Base-by-base conservation (phyloP, 768 basidiomycete genomes). In the Clitopilus hobsonii region DNA sequence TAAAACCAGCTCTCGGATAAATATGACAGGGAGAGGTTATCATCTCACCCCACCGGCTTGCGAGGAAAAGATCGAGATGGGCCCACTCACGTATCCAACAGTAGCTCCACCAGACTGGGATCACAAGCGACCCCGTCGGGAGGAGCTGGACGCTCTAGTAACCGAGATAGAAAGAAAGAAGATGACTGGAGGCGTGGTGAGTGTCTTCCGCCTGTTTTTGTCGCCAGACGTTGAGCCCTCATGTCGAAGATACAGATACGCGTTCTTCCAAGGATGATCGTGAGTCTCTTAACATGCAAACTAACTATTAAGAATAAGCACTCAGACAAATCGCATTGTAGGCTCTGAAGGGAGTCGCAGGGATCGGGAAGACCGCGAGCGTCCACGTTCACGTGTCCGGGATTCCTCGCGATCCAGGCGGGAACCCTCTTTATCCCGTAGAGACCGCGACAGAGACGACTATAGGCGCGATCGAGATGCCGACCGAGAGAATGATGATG, bases 101-200 rank as follows among this genome's bases (percentile, higher is more conserved):
- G 62, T 47, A 72, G 71, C 24, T 70, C 78, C 6, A 71, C 73
- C 29, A 73, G 80, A 56, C 67, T 77, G 29, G 64, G 71, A 47
- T 59, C 74, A 18, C 73, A 72, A 62, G 48, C 66, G 18, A 69
- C 74, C 52, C 51, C 65, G 22, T 61, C 74, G 4, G 63, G 74
- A 52, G 64, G 71, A 26, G 61, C 79, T 38, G 80, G 88, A 54
- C 71, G 82, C 49, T 68, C 74, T 49, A 88, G 90, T 55, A 72
- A 74, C 24, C 76, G 85, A 62, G 89, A 91, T 45, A 88, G 82
- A 73, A 86, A 84, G 72, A 87, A 86, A 69, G 75, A 92, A 66
- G 89, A 92, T 61, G 91, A 94, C 64, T 94, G 91, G 91, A 80
- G 91, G 65, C 80, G 88, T 82, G 88, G 91, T 90, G 61, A 59